A percentile compares a stretch with the other conserved stretches of the same genome.
Evolutionary conservation across 208 protist species (phyloP).

Genomic region (Leishmania guyanensis): DNA sequence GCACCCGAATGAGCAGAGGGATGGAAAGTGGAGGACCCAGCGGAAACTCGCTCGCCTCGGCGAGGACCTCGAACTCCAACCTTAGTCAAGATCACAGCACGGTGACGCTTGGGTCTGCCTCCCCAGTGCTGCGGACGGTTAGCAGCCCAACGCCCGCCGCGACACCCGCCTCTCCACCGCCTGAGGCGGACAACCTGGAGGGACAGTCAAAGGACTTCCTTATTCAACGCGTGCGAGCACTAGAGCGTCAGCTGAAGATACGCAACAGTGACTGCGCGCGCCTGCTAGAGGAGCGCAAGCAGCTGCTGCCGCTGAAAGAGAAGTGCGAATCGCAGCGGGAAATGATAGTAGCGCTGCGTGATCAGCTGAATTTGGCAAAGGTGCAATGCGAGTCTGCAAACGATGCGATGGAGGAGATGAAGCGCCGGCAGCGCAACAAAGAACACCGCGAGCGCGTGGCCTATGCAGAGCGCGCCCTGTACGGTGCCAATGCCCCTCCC

Average conservation of each 20-base stretch:
- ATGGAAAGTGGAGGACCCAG: neutral
- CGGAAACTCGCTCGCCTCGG: neutral
- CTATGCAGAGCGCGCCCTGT: slow-evolving; percentile 22
- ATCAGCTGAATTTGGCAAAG: slow-evolving; percentile 40
- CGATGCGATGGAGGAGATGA: slow-evolving; percentile 41
- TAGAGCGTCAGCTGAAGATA: slow-evolving; percentile 63
- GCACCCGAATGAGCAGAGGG: neutral
- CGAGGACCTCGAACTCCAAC: no score
- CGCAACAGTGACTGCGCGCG: slow-evolving; percentile 63
- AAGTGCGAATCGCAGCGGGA: slow-evolving; percentile 66
- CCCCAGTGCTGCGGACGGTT: neutral
- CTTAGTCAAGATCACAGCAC: neutral
- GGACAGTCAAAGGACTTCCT: slow-evolving; percentile 61
- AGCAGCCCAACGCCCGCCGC: slow-evolving; percentile 3
- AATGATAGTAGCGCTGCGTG: slow-evolving; percentile 48
- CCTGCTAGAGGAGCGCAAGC: slow-evolving; percentile 53
- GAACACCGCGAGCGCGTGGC: slow-evolving; percentile 47
- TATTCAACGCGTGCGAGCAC: slow-evolving; percentile 47
- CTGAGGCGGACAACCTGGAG: slow-evolving; percentile 17
- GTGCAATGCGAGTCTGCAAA: slow-evolving; percentile 49
- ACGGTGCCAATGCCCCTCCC: neutral
- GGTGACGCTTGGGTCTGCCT: neutral
- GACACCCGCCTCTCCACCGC: neutral
- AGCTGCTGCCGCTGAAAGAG: slow-evolving; percentile 39
- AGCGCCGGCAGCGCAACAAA: slow-evolving; percentile 42